phyloP scores from a whole-genome alignment of 148 eudicot genomes.

The Pouteria glomerata region DNA sequence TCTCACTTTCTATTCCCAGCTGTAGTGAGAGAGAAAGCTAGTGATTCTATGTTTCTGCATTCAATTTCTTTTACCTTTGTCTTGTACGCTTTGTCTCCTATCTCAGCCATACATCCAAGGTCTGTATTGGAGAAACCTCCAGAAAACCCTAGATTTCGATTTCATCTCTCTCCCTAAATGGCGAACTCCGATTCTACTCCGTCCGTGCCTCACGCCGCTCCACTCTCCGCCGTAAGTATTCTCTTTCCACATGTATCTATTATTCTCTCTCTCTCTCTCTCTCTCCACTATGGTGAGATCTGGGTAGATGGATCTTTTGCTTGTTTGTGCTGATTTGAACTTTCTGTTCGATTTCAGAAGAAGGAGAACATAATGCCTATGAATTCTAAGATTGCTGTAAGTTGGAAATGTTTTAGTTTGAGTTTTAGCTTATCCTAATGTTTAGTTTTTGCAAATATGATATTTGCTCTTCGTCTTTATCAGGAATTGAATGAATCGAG shows the following conservation, averaged over 20 bases:
- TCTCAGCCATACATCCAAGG: neutral
- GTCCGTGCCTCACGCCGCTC: conserved; percentile 13
- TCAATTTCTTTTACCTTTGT: neutral
- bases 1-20: neutral
- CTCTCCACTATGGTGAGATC: neutral
- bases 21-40: too few relatives aligned
- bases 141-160: conserved; percentile 5
- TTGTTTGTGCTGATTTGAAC: neutral
- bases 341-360: conserved; percentile 33
- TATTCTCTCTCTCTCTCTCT: neutral
- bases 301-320: neutral
- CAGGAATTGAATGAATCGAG: conserved; percentile 76
- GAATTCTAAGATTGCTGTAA: conserved; percentile 56
- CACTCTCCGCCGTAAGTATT: conserved; percentile 15
- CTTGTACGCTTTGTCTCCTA: neutral
- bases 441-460: neutral
- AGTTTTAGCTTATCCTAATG: neutral
- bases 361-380: conserved; percentile 50
- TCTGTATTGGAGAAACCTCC: neutral
- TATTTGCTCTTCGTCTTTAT: neutral
- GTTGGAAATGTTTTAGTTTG: conserved; percentile 4
- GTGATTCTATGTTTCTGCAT: neutral
- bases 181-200: conserved; percentile 13
- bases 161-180: neutral
- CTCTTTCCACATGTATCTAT: neutral